These are phyloP conservation scores for Lasiosphaeria miniovina DNA, from an alignment of 495 filamentous ascomycete genomes.

Conservation along the genomic window DNA sequence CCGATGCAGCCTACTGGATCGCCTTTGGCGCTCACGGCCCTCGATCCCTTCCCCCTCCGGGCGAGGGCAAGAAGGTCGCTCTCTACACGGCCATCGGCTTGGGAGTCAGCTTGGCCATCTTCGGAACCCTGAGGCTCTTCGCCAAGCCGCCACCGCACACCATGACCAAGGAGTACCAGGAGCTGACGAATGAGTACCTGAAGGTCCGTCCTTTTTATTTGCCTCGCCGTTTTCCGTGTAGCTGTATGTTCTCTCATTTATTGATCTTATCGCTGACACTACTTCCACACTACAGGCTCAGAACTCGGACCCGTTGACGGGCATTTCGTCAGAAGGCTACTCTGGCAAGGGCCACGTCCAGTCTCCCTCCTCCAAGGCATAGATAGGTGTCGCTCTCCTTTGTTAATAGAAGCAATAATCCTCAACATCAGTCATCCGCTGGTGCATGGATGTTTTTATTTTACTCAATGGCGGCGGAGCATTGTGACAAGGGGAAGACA, in stretches of 20 bases:
- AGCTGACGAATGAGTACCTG: slow-evolving; percentile 86
- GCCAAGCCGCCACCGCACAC: slow-evolving; percentile 72
- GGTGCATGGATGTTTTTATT: not conserved
- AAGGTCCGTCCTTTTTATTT: slow-evolving; percentile 51
- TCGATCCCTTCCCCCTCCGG: slow-evolving; percentile 74
- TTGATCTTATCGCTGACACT: slow-evolving; percentile 18
- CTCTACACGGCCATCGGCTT: slow-evolving; percentile 65
- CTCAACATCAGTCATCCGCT: slow-evolving; percentile 6
- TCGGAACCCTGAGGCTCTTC: slow-evolving; percentile 59
- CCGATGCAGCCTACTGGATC: slow-evolving; percentile 85
- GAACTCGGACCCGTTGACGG: slow-evolving; percentile 86
- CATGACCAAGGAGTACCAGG: slow-evolving; percentile 94
- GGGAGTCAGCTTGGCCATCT: slow-evolving; percentile 58
- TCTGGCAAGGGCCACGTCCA: slow-evolving; percentile 79
- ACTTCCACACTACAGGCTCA: slow-evolving; percentile 54
- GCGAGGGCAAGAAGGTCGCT: slow-evolving; percentile 72
- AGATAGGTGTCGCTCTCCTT: slow-evolving; percentile 32
- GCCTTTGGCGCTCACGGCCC: slow-evolving; percentile 96
- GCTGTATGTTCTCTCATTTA: not conserved
- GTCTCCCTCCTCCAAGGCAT: slow-evolving; percentile 49
- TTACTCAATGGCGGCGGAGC: slow-evolving; percentile 13
- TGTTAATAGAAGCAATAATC: slow-evolving; percentile 35
- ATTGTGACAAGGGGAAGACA: slow-evolving; percentile 13
- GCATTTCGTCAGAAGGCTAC: slow-evolving; percentile 77
- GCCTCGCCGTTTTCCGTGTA: not conserved